These are phyloP conservation scores for Tillandsia fasciculata DNA, from an alignment of 176 grass and related monocot species.

Conservation along the genomic window DNA sequence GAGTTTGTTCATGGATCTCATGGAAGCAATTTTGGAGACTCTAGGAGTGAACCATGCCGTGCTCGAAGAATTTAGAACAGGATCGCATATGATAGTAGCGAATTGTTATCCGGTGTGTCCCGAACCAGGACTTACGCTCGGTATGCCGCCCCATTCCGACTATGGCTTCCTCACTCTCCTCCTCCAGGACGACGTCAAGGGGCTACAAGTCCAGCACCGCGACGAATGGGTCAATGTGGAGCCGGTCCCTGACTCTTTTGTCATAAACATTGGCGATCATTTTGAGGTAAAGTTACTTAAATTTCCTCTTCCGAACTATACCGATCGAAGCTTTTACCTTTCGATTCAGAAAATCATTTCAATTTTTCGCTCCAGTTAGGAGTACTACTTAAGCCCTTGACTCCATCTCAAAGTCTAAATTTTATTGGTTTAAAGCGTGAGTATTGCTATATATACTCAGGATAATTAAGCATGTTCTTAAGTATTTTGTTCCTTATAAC, in stretches of 20 bases:
- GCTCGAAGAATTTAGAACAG: slow-evolving; percentile 37
- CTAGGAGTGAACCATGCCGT: slow-evolving; percentile 23
- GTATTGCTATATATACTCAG: no score
- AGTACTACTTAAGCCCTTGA: no score
- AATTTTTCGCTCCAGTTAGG: background rate
- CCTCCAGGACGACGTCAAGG: slow-evolving; percentile 61
- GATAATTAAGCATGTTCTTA: no score
- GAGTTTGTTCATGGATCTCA: slow-evolving; percentile 47
- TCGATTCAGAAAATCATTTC: background rate
- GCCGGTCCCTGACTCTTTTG: slow-evolving; percentile 42
- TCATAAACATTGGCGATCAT: slow-evolving; percentile 89
- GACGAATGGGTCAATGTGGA: slow-evolving; percentile 64
- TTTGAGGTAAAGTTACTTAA: slow-evolving; percentile 42
- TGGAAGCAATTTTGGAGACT: slow-evolving; percentile 43
- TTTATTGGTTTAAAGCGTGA: no score
- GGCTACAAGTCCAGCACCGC: slow-evolving; percentile 52
- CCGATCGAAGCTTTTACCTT: no score
- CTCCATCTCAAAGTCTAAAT: no score
- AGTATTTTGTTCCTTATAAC: no score
- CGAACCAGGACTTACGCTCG: slow-evolving; percentile 69
- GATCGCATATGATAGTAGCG: slow-evolving; percentile 57
- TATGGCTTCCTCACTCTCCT: slow-evolving; percentile 81
- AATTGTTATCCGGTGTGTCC: slow-evolving; percentile 88
- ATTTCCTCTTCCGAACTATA: no score
- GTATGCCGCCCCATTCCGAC: slow-evolving; percentile 93